Conservation (phyloP, 2,329 filamentous ascomycete genomes). For the Aspergillus sp. region DNA sequence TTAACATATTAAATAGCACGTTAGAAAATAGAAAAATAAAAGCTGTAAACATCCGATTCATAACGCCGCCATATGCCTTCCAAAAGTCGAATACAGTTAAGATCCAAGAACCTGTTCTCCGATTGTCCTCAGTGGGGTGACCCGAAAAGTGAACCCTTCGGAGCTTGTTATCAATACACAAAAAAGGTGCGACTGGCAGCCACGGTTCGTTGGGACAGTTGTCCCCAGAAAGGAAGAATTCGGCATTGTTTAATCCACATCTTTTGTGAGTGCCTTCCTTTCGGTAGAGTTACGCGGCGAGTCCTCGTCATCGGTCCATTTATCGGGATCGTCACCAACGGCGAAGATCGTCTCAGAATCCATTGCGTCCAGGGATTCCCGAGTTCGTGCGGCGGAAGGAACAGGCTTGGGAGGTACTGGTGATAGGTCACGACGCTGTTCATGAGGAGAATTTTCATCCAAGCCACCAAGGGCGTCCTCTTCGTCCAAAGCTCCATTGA, state of each 20-base stretch:
- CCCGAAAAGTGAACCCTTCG: slow-evolving; percentile 1
- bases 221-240: background rate
- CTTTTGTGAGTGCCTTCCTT: slow-evolving; percentile 52
- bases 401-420: slow-evolving; percentile 51
- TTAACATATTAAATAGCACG: slow-evolving; percentile 5
- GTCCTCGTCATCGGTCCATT: slow-evolving; percentile 71
- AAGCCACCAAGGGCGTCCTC: slow-evolving; percentile 51
- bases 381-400: slow-evolving; percentile 51
- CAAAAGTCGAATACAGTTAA: slow-evolving; percentile 20
- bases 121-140: slow-evolving; percentile 3
- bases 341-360: slow-evolving; percentile 97
- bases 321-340: slow-evolving; percentile 81
- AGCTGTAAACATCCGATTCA: slow-evolving; percentile 10
- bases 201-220: background rate
- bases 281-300: slow-evolving; percentile 51
- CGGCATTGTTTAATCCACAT: slow-evolving; percentile 9
- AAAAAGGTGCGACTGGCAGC: background rate
- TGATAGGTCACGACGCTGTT: slow-evolving; percentile 36
- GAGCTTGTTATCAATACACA: slow-evolving; percentile 13
- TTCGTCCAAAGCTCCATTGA: slow-evolving; percentile 72
- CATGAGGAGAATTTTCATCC: slow-evolving; percentile 35
- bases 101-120: slow-evolving; percentile 12
- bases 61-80: slow-evolving; percentile 24
- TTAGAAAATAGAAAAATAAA: background rate
- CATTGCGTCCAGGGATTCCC: slow-evolving; percentile 71